These are phyloP conservation scores for Hyaloscypha bicolor DNA, from an alignment of 495 filamentous ascomycete genomes.

Conservation along the genomic window DNA sequence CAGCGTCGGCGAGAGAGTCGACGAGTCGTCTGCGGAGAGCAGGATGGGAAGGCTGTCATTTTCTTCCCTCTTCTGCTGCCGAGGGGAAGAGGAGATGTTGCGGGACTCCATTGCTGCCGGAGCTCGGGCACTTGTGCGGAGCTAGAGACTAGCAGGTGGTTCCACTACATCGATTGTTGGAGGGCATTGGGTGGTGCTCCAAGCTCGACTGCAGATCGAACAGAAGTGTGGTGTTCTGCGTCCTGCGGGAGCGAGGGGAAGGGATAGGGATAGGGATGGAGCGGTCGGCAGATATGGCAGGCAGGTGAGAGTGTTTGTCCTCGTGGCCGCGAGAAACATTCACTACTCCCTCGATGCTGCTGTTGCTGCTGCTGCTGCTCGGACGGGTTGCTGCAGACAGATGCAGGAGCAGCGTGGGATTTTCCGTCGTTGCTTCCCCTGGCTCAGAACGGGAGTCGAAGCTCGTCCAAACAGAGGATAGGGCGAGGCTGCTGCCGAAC, in stretches of 20 bases:
- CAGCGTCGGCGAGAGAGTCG: not conserved
- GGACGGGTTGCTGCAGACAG: not conserved
- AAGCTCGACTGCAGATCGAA: not conserved
- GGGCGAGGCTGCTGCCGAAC: constrained; percentile 17
- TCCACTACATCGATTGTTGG: constrained; percentile 21
- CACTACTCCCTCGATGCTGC: not conserved
- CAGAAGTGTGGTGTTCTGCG: not conserved
- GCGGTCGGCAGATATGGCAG: not conserved
- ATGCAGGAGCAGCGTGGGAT: constrained; percentile 5
- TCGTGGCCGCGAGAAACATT: not conserved
- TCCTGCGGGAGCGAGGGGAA: constrained; percentile 12
- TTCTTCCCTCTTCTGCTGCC: not conserved
- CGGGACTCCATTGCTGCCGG: constrained; percentile 4
- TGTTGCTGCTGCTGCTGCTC: not conserved
- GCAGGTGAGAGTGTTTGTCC: not conserved
- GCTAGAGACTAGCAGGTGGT: constrained; percentile 2
- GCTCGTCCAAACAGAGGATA: constrained; percentile 1
- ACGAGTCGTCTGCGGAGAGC: constrained; percentile 11
- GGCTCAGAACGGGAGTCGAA: not conserved
- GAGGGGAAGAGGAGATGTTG: constrained; percentile 15
- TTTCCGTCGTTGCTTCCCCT: not conserved
- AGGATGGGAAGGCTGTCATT: constrained; percentile 17
- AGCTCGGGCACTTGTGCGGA: constrained; percentile 5
- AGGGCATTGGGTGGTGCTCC: constrained; percentile 12
- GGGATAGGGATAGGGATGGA: not conserved